These are phyloP conservation scores for Gossypium davidsonii DNA, from an alignment of 441 rosid species.

Conservation along the genomic window DNA sequence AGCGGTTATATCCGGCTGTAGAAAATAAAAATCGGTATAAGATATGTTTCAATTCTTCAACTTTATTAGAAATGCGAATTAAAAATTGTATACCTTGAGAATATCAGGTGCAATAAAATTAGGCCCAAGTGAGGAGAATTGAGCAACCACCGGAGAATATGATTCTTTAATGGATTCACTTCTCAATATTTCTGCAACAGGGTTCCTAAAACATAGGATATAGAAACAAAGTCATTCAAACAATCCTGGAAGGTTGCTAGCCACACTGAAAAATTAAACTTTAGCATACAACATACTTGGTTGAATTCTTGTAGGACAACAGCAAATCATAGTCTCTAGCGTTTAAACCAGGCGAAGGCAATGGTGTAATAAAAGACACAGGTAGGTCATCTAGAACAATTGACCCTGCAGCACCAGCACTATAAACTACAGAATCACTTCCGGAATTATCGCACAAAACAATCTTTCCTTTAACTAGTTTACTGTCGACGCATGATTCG, in stretches of 20 bases:
- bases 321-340: constrained; percentile 32
- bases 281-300: constrained; percentile 24
- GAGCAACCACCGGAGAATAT: constrained; percentile 21
- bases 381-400: background rate
- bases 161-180: constrained; percentile 24
- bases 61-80: background rate
- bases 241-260: background rate
- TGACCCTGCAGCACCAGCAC: constrained; percentile 30
- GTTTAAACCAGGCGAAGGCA: constrained; percentile 27
- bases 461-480: constrained; percentile 37
- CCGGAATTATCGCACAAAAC: constrained; percentile 17
- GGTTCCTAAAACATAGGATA: constrained; percentile 31
- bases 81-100: constrained; percentile 34
- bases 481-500: constrained; percentile 20
- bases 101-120: constrained; percentile 23
- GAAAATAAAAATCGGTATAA: background rate
- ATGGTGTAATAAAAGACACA: background rate
- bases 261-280: background rate
- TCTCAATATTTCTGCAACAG: constrained; percentile 44
- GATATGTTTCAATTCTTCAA: no score
- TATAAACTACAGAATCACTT: background rate
- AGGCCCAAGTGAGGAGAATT: constrained; percentile 28
- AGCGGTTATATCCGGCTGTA: constrained; percentile 46
- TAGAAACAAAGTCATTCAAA: background rate
- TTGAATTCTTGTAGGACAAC: constrained; percentile 21